These are phyloP conservation scores for Anacardium occidentale DNA, from an alignment of 345 rosid species.

Conservation along the genomic window DNA sequence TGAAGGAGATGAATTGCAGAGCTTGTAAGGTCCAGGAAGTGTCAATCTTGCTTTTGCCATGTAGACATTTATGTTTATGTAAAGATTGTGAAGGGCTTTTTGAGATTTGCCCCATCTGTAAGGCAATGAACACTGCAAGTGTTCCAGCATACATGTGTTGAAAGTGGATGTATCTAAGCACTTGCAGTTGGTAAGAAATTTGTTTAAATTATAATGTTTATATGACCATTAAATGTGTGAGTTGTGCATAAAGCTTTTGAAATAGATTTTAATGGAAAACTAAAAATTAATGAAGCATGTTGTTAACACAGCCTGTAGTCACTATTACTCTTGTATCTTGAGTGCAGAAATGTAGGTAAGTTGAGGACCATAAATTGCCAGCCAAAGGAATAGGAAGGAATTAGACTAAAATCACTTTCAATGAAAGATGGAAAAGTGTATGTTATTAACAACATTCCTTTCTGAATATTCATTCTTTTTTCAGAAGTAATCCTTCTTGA, in stretches of 20 bases:
- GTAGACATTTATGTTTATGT: conserved; percentile 71
- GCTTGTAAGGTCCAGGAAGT: conserved; percentile 55
- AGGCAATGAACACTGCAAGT: conserved; percentile 48
- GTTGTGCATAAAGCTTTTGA: not conserved
- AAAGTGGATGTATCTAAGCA: conserved; percentile 19
- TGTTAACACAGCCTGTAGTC: too few species aligned
- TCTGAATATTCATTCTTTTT: too few species aligned
- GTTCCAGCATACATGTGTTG: conserved; percentile 45
- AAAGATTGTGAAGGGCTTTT: conserved; percentile 55
- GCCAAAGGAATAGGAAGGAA: too few species aligned
- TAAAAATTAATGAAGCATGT: too few species aligned
- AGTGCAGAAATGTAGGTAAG: too few species aligned
- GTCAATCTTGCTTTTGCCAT: conserved; percentile 56
- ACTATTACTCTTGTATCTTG: too few species aligned
- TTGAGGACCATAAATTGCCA: too few species aligned
- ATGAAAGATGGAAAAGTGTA: too few species aligned
- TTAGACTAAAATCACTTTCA: too few species aligned
- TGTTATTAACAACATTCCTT: too few species aligned
- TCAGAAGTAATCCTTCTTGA: too few species aligned
- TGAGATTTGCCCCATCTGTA: conserved; percentile 58
- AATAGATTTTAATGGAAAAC: too few species aligned
- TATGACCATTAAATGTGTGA: not conserved
- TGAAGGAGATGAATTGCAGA: conserved; percentile 44
- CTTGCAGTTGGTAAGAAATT: conserved; percentile 18
- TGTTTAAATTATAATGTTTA: conserved; percentile 11